These are phyloP conservation scores for Apophysomyces variabilis DNA, from an alignment of 371 early-diverging fungal species.

Conservation along the genomic window DNA sequence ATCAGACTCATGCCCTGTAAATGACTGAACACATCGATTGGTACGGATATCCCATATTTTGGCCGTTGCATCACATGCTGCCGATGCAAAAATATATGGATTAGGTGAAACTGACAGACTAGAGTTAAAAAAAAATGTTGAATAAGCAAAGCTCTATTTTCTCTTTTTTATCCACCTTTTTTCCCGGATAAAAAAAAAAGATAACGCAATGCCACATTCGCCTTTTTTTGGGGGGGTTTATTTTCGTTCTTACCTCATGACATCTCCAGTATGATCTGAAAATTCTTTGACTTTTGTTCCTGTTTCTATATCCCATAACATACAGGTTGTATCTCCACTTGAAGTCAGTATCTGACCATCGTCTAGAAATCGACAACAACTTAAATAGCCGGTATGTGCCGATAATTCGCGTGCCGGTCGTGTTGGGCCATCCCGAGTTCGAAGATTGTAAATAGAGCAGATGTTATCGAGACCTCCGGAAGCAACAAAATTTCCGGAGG, in stretches of 20 bases:
- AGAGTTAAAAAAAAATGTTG: constrained; percentile 1
- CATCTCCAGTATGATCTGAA: constrained; percentile 97
- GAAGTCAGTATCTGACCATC: constrained; percentile 94
- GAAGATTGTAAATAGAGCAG: constrained; percentile 95
- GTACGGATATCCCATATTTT: constrained; percentile 97
- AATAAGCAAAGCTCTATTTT: background rate
- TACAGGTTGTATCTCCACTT: constrained; percentile 98
- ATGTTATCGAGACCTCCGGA: constrained; percentile 99
- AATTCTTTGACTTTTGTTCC: constrained; percentile 94
- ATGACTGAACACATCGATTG: constrained; percentile 93
- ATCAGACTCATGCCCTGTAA: constrained; percentile 96
- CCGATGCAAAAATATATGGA: constrained; percentile 93
- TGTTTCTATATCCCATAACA: constrained; percentile 98
- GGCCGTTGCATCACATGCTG: constrained; percentile 95
- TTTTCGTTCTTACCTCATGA: constrained; percentile 86
- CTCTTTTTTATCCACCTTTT: too few species aligned
- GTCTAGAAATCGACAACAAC: constrained; percentile 94
- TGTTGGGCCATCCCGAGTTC: constrained; percentile 87
- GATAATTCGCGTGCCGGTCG: constrained; percentile 93
- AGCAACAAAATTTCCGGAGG: constrained; percentile 97
- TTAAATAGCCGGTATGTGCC: constrained; percentile 96
- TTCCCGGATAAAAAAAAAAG: background rate
- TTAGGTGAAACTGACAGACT: constrained; percentile 69
- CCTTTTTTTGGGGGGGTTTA: too few species aligned
- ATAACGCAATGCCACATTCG: background rate